Evolutionary conservation across 2,329 filamentous ascomycete species (phyloP), one percentile per base, ranked within the genome.

Genomic region (Colletotrichum sp.): DNA sequence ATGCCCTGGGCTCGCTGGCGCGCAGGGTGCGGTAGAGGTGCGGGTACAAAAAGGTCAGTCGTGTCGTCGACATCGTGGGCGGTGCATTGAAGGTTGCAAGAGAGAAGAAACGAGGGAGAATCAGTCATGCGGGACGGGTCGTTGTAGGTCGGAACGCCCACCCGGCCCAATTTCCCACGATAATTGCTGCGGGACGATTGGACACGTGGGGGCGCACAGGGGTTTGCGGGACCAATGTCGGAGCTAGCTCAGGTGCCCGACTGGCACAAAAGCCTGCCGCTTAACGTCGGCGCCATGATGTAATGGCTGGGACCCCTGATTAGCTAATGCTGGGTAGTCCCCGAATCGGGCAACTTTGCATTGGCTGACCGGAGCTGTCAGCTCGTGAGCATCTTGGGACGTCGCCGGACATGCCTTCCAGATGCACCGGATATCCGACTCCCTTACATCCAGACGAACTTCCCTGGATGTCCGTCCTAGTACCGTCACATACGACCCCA

Each of bases 31-130:
- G 91, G 83, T 93, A 90, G 70, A 94, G 84, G 78, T 92, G 91
- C 61, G 93, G 93, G 79, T 94, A 94, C 21, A 95, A 87, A 80
- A 94, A 94, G 18, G 91, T 90, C 75, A 95, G 86, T 80, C 93
- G 89, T 76, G 87, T 86, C 28, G 90, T 88, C 77, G 92, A 88
- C 91, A 95, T 95, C 38, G 61, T 55, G 62, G 6, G 48, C 18
- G 55, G 9, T 43, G 24, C 66, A 69, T 61, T 30, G 16, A 34
- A 6, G n/a, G 24, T 30, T 24, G 48, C 15, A 21, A 12, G 32
- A 26, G 18, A 13, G 43, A 26, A 10, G 9, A 28, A 28, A 26
- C 16, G 18, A 26, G 10, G 26, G 30, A 10, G 26, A 10, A 21
- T 13, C 38, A 21, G 43, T 48, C 10, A 21, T 21, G 43, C 28